Evolutionary conservation across 805 yeast genomes (phyloP).

Genomic region (Henningerozyma blattae): DNA sequence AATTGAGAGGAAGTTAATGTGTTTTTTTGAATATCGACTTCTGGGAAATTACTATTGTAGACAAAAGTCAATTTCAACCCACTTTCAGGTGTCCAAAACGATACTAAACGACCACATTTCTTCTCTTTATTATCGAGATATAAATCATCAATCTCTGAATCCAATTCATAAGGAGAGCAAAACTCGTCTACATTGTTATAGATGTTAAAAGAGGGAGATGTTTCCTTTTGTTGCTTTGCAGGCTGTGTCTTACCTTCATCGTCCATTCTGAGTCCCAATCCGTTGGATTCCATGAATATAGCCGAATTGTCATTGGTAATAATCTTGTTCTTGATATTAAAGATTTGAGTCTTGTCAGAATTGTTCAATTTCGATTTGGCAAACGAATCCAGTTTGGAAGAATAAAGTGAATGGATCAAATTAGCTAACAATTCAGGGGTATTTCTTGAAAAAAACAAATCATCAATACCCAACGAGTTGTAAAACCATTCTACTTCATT

Average conservation of each 20-base stretch:
- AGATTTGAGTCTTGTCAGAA: slow-evolving; percentile 5
- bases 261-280: no score
- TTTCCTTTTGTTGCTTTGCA: neutral
- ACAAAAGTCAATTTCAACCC: slow-evolving; percentile 41
- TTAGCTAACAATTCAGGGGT: slow-evolving; percentile 67
- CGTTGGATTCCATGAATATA: slow-evolving; percentile 68
- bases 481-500: slow-evolving; percentile 86
- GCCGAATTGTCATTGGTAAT: slow-evolving; percentile 72
- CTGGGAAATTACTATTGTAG: slow-evolving; percentile 51
- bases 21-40: neutral
- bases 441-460: slow-evolving; percentile 81
- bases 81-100: slow-evolving; percentile 31
- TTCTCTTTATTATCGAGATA: slow-evolving; percentile 53
- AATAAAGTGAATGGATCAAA: slow-evolving; percentile 79
- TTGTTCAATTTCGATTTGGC: slow-evolving; percentile 41
- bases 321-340: slow-evolving; percentile 67
- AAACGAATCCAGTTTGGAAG: slow-evolving; percentile 85
- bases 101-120: slow-evolving; percentile 69
- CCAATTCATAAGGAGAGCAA: slow-evolving; percentile 40
- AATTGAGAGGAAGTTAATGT: slow-evolving; percentile 14
- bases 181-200: slow-evolving; percentile 3
- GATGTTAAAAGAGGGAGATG: neutral
- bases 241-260: neutral
- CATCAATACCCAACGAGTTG: slow-evolving; percentile 78
- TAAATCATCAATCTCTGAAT: slow-evolving; percentile 66